A percentile compares a stretch with the other conserved stretches of the same genome.
Evolutionary conservation across 164 flowering plant genomes (phyloP).

Genomic region (Liriodendron chinense): DNA sequence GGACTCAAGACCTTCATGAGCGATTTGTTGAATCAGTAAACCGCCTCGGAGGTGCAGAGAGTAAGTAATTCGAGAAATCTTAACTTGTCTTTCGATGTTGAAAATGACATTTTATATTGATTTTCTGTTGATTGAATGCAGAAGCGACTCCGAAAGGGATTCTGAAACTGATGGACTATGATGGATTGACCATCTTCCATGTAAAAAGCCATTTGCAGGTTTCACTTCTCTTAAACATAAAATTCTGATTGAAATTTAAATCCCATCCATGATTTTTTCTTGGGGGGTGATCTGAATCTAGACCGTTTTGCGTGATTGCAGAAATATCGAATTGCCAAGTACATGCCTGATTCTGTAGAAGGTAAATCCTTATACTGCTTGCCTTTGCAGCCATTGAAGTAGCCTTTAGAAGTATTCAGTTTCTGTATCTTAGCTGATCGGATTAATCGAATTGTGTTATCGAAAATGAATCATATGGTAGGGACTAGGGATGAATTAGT

Average conservation of each 20-base stretch:
- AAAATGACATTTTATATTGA: neutral
- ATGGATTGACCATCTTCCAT: slow-evolving; percentile 86
- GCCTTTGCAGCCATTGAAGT: neutral
- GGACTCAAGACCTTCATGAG: slow-evolving; percentile 91
- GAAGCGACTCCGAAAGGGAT: slow-evolving; percentile 97
- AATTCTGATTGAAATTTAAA: too few relatives aligned
- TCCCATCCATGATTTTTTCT: too few relatives aligned
- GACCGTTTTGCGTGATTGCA: slow-evolving; percentile 18
- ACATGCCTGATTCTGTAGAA: slow-evolving; percentile 57
- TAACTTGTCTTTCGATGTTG: neutral
- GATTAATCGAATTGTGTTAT: neutral
- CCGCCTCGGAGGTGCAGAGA: slow-evolving; percentile 89
- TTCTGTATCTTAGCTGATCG: neutral
- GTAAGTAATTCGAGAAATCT: slow-evolving; percentile 39
- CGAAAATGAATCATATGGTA: too few relatives aligned
- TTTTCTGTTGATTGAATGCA: slow-evolving; percentile 22
- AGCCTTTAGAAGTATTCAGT: neutral
- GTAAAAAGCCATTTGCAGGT: slow-evolving; percentile 97
- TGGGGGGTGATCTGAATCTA: too few relatives aligned
- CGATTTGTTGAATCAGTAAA: slow-evolving; percentile 81
- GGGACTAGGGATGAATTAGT: too few relatives aligned
- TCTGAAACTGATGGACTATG: slow-evolving; percentile 74
- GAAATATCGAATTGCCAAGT: slow-evolving; percentile 88
- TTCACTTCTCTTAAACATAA: neutral
- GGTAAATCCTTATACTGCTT: slow-evolving; percentile 46